A percentile compares a stretch with the other conserved stretches of the same genome.
These are phyloP conservation scores for Trebouxia gelatinosa DNA, from an alignment of 163 green algal genomes.

Conservation along the genomic window DNA sequence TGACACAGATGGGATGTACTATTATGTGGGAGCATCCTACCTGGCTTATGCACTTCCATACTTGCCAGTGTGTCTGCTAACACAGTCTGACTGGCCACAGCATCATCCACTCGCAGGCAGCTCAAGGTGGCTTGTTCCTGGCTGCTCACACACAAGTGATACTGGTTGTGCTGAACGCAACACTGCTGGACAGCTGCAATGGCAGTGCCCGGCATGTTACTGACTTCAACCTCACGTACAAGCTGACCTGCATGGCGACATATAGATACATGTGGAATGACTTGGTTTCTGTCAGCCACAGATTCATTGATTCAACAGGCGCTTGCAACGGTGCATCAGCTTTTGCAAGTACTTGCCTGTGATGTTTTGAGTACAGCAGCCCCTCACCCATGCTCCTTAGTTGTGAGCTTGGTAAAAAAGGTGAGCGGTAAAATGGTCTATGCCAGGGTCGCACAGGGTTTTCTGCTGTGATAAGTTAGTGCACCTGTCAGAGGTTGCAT, in stretches of 20 bases:
- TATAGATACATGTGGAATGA: too few species aligned
- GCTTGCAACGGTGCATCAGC: background rate
- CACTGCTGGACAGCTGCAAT: background rate
- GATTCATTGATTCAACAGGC: background rate
- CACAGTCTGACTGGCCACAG: background rate
- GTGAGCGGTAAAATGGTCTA: too few species aligned
- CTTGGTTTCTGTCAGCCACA: too few species aligned
- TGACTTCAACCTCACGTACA: background rate
- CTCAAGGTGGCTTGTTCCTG: background rate
- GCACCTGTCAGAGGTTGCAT: too few species aligned
- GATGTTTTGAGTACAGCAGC: too few species aligned
- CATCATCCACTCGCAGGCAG: background rate
- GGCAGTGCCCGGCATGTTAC: background rate
- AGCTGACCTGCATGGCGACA: background rate
- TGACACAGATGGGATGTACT: background rate
- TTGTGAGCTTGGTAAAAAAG: too few species aligned
- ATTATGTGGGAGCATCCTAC: background rate
- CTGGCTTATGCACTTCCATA: background rate
- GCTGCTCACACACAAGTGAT: background rate
- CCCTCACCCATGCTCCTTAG: too few species aligned
- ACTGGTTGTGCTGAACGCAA: background rate
- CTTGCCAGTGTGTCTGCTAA: background rate
- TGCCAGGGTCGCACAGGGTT: too few species aligned
- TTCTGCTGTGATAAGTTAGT: too few species aligned
- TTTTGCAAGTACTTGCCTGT: too few species aligned